These are phyloP conservation scores for Colletotrichum sp. DNA, from an alignment of 2,329 filamentous ascomycete species.

Conservation along the genomic window DNA sequence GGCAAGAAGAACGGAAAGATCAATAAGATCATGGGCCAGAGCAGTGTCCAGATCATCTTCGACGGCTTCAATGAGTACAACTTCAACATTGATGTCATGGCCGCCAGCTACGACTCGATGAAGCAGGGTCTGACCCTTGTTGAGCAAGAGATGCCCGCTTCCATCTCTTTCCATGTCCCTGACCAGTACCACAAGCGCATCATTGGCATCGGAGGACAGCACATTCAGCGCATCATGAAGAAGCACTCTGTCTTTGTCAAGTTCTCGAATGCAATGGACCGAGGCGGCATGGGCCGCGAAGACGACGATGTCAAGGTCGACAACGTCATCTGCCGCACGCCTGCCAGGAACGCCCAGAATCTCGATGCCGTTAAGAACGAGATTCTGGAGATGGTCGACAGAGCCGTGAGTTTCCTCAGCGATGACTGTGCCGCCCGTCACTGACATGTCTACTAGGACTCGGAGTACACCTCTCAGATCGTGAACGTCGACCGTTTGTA, in stretches of 20 bases:
- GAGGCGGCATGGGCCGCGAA: constrained; percentile 88
- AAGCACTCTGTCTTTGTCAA: constrained; percentile 99
- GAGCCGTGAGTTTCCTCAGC: constrained; percentile 68
- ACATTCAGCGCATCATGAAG: constrained; percentile 99
- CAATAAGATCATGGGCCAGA: constrained; percentile 99
- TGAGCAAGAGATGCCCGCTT: constrained; percentile 98
- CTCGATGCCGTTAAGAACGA: constrained; percentile 97
- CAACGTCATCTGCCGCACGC: constrained; percentile 98
- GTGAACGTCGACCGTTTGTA: constrained; percentile 95
- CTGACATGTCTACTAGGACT: constrained; percentile 63
- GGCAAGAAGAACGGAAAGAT: constrained; percentile 99
- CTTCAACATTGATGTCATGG: constrained; percentile 98
- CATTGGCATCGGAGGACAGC: constrained; percentile 96
- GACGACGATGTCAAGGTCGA: constrained; percentile 99
- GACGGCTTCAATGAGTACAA: constrained; percentile 99
- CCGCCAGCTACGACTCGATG: constrained; percentile 89
- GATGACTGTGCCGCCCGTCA: not conserved
- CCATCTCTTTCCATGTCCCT: constrained; percentile 98
- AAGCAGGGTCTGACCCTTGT: constrained; percentile 92
- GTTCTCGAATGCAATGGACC: constrained; percentile 98
- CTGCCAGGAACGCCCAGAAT: constrained; percentile 95
- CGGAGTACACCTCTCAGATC: constrained; percentile 93
- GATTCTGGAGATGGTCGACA: constrained; percentile 99
- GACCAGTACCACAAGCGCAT: constrained; percentile 99
- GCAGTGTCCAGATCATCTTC: constrained; percentile 98